A percentile compares a stretch with the other conserved stretches of the same genome.
Evolutionary conservation across 805 yeast species (phyloP).

Genomic region (Candida germanica): DNA sequence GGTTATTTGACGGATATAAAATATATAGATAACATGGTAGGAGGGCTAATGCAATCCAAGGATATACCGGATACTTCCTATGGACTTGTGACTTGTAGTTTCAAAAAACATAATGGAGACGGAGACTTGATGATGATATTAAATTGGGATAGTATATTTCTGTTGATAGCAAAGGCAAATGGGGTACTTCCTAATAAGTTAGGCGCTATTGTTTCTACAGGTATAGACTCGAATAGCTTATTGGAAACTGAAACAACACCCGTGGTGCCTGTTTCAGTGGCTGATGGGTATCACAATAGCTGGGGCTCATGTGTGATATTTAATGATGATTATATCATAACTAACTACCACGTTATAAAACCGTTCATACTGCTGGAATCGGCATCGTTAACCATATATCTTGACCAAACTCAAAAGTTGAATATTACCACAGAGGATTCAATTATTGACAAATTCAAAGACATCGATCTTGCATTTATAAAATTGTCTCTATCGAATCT

Average conservation of each 20-base stretch:
- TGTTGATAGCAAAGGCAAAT: neutral
- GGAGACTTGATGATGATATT: constrained; percentile 41
- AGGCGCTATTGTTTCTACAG: neutral
- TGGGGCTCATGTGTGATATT: constrained; percentile 47
- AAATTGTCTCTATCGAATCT: constrained; percentile 16
- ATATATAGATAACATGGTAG: constrained; percentile 46
- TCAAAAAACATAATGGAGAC: constrained; percentile 41
- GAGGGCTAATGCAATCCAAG: constrained; percentile 28
- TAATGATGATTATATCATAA: constrained; percentile 28
- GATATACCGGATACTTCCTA: constrained; percentile 14
- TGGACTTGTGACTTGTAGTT: constrained; percentile 40
- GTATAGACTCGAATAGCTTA: neutral
- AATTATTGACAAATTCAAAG: constrained; percentile 27
- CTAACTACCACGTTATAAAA: constrained; percentile 42
- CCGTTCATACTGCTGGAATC: constrained; percentile 9
- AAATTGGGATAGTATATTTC: constrained; percentile 23
- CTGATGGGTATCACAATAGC: constrained; percentile 6
- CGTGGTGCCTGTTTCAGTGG: constrained; percentile 19
- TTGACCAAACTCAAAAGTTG: neutral
- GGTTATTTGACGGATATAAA: constrained; percentile 37
- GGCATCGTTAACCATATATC: neutral
- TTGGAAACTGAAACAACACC: neutral
- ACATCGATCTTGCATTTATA: constrained; percentile 40
- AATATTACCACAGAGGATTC: constrained; percentile 14
- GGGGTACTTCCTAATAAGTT: constrained; percentile 1